Evolutionary conservation across 2,329 filamentous ascomycete genomes (phyloP), one percentile per base, ranked within the genome.

Genomic region (Magnaporthiopsis poae): DNA sequence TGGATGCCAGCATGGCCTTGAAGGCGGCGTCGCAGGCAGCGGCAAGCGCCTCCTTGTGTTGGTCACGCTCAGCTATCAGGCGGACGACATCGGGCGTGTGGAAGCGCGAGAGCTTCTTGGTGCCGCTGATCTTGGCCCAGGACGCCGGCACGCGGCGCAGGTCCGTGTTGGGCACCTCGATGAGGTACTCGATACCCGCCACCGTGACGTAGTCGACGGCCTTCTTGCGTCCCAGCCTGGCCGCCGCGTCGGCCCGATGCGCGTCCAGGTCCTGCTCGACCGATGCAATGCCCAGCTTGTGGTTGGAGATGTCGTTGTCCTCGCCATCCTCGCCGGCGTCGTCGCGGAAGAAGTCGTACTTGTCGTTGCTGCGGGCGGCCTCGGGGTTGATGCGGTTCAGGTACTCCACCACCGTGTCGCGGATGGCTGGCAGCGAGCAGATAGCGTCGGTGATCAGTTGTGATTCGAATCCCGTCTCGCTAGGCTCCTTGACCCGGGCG

Each of bases 51-150:
- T 99, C 95, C 74, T 94, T 96, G 78, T 97, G 90, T 73, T 97
- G 94, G 75, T 98, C 95, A 61, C 95, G 87, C 77, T 97, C 92
- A 60, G 88, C 87, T 25, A 96, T 85, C 71, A 96, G 83, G 68
- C 87, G 86, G 63, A 96, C 84, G 31, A 97, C 91, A 71, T 96
- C 90, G 5, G 95, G 95, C 0, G 95, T 95, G 77, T 99, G 95
- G 76, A 98, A 99, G 67, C 95, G 88, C 0, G 92, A 93, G 5
- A 93, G 80, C 72, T 91, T 92, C 77, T 98, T 98, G 8, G 95
- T 99, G 64, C 94, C 93, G 67, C 90, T 96, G 72, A 98, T 91
- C 77, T 99, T 98, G 69, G 86, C 83, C 95, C 95, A 99, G 0
- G 91, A 96, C 4, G 95, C 94, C 0, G 95, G 95, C 0, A 99